These are phyloP conservation scores for Dipodascus geniculatus DNA, from an alignment of 805 yeast species.

Conservation along the genomic window DNA sequence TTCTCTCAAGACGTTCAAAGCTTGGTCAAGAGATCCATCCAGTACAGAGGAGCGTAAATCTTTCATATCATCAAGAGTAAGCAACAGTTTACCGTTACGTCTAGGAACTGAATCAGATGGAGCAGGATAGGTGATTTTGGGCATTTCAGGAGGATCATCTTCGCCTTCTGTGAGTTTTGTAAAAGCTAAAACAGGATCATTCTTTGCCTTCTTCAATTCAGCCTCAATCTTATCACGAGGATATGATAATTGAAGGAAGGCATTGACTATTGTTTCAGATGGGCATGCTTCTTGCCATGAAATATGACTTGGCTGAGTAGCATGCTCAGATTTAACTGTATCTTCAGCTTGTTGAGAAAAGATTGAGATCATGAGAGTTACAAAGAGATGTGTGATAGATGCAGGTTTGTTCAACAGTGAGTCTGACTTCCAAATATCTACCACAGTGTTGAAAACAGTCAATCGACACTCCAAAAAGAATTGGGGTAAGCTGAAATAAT, in stretches of 20 bases:
- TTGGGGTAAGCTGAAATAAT: conserved; percentile 19
- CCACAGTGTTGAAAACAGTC: conserved; percentile 13
- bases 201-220: conserved; percentile 6
- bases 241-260: conserved; percentile 7
- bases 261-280: conserved; percentile 16
- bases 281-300: conserved; percentile 17
- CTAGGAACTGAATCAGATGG: conserved; percentile 12
- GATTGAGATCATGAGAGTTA: conserved; percentile 12
- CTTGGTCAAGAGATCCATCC: conserved; percentile 11
- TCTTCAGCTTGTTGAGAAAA: conserved; percentile 13
- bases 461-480: conserved; percentile 22
- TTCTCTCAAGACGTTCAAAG: conserved; percentile 12
- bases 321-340: conserved; percentile 4
- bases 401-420: conserved; percentile 7
- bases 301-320: conserved; percentile 13
- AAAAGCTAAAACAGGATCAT: neutral
- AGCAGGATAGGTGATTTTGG: neutral
- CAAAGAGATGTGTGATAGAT: conserved; percentile 9
- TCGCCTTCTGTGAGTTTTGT: neutral
- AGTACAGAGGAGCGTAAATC: conserved; percentile 15
- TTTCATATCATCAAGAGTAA: conserved; percentile 14
- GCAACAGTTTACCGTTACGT: conserved; percentile 9
- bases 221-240: conserved; percentile 8
- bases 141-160: conserved; percentile 2
- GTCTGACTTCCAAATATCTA: conserved; percentile 12